Evolutionary conservation across 169 alveolate genomes (phyloP).

Genomic region (Fabrea salina): DNA sequence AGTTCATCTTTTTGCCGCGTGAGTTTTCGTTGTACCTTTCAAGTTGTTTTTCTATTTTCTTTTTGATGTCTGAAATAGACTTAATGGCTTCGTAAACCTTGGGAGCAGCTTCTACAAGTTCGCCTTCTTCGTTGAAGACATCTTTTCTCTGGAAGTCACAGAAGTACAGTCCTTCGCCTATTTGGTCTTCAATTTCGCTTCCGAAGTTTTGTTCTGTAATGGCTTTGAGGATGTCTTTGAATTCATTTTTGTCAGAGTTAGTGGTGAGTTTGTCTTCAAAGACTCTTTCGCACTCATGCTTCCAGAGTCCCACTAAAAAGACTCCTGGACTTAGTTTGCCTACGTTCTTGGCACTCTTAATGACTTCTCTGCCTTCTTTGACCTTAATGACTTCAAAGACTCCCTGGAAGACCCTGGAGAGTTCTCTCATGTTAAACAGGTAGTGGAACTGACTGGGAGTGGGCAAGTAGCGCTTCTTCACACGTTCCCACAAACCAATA

Average conservation of each 20-base stretch:
- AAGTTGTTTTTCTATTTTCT: slow-evolving; percentile 81
- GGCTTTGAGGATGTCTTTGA: not conserved
- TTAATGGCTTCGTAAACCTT: slow-evolving; percentile 81
- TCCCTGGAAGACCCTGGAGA: slow-evolving; percentile 96
- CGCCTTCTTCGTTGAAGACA: slow-evolving; percentile 77
- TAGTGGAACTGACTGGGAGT: slow-evolving; percentile 94
- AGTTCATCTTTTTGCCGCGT: slow-evolving; percentile 89
- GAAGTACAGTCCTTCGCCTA: slow-evolving; percentile 54
- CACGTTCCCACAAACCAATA: slow-evolving; percentile 87
- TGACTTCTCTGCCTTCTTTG: slow-evolving; percentile 71
- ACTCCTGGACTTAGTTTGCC: slow-evolving; percentile 75
- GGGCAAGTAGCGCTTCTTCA: slow-evolving; percentile 74
- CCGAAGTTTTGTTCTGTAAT: slow-evolving; percentile 34
- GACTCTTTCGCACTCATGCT: slow-evolving; percentile 95
- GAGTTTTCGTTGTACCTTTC: slow-evolving; percentile 87
- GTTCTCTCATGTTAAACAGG: slow-evolving; percentile 94
- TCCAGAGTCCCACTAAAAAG: slow-evolving; percentile 93
- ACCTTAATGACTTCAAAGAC: slow-evolving; percentile 73
- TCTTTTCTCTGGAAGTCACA: slow-evolving; percentile 84
- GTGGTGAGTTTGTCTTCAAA: slow-evolving; percentile 93
- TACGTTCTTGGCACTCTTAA: slow-evolving; percentile 59
- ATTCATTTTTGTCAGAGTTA: slow-evolving; percentile 33
- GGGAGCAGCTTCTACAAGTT: slow-evolving; percentile 80
- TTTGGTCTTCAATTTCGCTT: slow-evolving; percentile 60
- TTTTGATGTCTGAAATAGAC: slow-evolving; percentile 77